phyloP scores from a whole-genome alignment of 805 yeast species.

The Ogataea ramenticola region DNA sequence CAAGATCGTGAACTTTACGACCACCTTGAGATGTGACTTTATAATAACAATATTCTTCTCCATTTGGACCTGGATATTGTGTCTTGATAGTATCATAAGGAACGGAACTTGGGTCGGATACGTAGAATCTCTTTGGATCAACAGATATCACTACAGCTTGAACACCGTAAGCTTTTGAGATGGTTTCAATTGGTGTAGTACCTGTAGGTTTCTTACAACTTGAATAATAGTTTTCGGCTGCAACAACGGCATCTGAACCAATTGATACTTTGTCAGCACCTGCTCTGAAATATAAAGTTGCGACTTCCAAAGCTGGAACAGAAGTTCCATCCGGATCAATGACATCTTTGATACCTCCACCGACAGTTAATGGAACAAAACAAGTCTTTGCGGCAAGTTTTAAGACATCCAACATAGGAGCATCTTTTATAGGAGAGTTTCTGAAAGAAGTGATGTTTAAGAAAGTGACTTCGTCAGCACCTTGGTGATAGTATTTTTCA shows the following conservation, averaged over 20 bases:
- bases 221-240: constrained; percentile 76
- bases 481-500: constrained; percentile 81
- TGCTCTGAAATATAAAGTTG: constrained; percentile 83
- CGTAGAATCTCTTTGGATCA: constrained; percentile 90
- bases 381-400: constrained; percentile 78
- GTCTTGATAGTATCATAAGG: constrained; percentile 61
- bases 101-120: constrained; percentile 52
- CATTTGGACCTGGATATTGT: constrained; percentile 69
- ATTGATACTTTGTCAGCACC: constrained; percentile 98
- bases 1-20: constrained; percentile 77
- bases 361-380: constrained; percentile 95
- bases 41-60: constrained; percentile 85
- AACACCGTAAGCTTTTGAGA: constrained; percentile 84
- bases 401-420: constrained; percentile 93
- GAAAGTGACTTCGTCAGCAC: constrained; percentile 96
- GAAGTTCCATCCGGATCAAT: constrained; percentile 76
- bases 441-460: constrained; percentile 93
- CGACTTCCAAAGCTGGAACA: constrained; percentile 85
- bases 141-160: constrained; percentile 98
- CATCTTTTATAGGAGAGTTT: constrained; percentile 85
- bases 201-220: constrained; percentile 58
- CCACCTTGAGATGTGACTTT: constrained; percentile 98
- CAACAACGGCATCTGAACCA: constrained; percentile 94
- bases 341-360: constrained; percentile 94
- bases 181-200: constrained; percentile 84